Conservation (phyloP, 1,284 basidiomycete genomes). For the Ceratobasidium papillatum region DNA sequence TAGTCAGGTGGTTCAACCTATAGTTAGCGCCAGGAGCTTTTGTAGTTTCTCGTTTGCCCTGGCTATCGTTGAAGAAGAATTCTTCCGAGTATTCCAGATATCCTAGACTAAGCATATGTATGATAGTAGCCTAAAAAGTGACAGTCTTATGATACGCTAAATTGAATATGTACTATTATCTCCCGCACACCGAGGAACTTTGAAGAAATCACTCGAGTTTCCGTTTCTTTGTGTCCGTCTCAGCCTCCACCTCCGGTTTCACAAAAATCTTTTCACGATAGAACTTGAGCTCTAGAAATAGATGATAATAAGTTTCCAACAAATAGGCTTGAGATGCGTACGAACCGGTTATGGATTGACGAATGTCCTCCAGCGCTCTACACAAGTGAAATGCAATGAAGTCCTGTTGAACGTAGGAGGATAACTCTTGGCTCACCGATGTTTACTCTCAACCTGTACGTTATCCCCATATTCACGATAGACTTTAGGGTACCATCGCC, state of each 20-base stretch:
- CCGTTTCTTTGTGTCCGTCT: background rate
- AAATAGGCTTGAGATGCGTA: background rate
- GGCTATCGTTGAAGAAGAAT: too few species aligned
- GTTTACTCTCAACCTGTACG: background rate
- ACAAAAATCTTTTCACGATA: constrained; percentile 42
- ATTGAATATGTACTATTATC: too few species aligned
- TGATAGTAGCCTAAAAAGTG: too few species aligned
- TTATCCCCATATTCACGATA: background rate
- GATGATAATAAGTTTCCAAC: background rate
- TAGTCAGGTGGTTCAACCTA: too few species aligned
- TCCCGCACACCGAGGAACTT: background rate
- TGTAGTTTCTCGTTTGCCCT: too few species aligned
- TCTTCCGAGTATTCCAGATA: too few species aligned
- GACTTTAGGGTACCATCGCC: constrained; percentile 26
- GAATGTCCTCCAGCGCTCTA: constrained; percentile 26
- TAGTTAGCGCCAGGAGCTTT: too few species aligned
- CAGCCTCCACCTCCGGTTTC: background rate
- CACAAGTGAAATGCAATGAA: background rate
- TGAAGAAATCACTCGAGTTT: background rate
- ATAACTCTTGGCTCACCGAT: constrained; percentile 9
- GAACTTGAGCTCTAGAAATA: constrained; percentile 41
- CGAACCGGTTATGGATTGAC: constrained; percentile 15
- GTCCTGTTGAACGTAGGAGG: background rate
- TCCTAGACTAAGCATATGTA: too few species aligned
- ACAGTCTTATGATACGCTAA: too few species aligned